Base-by-base conservation (phyloP, 768 basidiomycete genomes). In the Serendipita vermifera region DNA sequence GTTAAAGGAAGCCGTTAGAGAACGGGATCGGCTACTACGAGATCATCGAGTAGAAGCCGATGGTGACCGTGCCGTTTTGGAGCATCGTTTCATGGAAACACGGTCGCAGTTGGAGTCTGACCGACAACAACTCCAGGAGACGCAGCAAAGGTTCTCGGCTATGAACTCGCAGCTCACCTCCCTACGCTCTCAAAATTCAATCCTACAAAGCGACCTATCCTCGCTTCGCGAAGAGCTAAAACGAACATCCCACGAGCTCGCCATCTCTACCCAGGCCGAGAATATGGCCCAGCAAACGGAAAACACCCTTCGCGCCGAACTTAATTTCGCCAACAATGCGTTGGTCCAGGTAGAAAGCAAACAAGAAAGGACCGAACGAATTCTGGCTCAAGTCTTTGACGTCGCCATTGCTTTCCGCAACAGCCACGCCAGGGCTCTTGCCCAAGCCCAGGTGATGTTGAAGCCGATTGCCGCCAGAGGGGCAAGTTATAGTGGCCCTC, bases 41-140 rank as follows among this genome's bases (percentile, higher is more conserved):
- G 91, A 96, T 65, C 87, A 92, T 62, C 83, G 86, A 55, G 86
- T 86, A 2, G 93, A 98, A 67, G 87, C 91, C 13, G 90, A 96
- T 63, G 87, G 91, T 1, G 92, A 97, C 66, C 79, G 90, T 5
- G 91, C 92, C 0, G 89, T 94, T 13, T 73, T 96, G 41, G 91
- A 96, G 68, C 82, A 92, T 51, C 86, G 91, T 66, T 83, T 86
- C 65, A 80, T 77, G 36, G 86, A 87, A 64, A 70, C 87, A 33
- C 76, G 77, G 60, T 79, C 79, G 1, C 73, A 75, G 5, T 69
- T 83, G 51, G 85, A 84, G 56, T 73, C 76, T 57, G 72, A 75
- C 13, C 77, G 80, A 55, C 75, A 76, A 7, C 78, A 84, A 61
- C 65, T 87, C 15, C 82, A 81, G 63, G 81, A 85, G 35, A 70